These are phyloP conservation scores for Nyssa sinensis DNA, from an alignment of 148 eudicot genomes.

Conservation along the genomic window DNA sequence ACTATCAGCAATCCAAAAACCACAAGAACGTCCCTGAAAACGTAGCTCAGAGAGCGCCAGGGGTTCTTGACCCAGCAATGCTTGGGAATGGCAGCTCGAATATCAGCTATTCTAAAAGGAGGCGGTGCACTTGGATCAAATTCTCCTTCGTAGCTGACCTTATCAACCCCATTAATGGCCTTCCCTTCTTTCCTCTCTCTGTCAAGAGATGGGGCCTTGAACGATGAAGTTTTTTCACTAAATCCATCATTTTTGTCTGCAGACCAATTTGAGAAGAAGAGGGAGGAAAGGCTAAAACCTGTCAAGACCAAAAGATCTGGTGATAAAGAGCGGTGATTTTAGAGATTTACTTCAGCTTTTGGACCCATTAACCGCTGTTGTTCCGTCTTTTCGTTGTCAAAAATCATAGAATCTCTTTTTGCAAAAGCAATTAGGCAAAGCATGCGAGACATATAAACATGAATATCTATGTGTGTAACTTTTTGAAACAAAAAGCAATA, in stretches of 20 bases:
- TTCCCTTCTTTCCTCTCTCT: neutral
- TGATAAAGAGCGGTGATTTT: too few relatives aligned
- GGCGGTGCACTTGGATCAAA: slow-evolving; percentile 38
- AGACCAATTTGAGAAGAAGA: slow-evolving; percentile 4
- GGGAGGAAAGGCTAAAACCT: neutral
- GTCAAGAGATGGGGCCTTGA: neutral
- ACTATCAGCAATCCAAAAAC: slow-evolving; percentile 22
- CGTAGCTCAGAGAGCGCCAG: slow-evolving; percentile 34
- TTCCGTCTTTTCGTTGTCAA: too few relatives aligned
- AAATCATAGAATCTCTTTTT: too few relatives aligned
- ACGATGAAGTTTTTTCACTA: neutral
- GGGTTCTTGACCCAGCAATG: slow-evolving; percentile 44
- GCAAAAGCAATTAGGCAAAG: too few relatives aligned
- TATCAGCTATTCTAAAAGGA: slow-evolving; percentile 34
- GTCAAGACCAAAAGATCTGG: slow-evolving; percentile 5
- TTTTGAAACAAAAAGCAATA: too few relatives aligned
- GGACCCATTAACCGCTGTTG: too few relatives aligned
- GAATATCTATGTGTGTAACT: too few relatives aligned
- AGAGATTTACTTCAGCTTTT: too few relatives aligned
- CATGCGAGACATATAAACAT: too few relatives aligned
- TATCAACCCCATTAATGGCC: slow-evolving; percentile 6
- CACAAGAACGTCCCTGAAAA: slow-evolving; percentile 26
- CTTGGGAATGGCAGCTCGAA: slow-evolving; percentile 38
- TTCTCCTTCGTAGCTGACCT: slow-evolving; percentile 20
- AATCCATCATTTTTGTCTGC: slow-evolving; percentile 3